Conservation (phyloP, 495 filamentous ascomycete genomes). For the Annulohypoxylon nitens region DNA sequence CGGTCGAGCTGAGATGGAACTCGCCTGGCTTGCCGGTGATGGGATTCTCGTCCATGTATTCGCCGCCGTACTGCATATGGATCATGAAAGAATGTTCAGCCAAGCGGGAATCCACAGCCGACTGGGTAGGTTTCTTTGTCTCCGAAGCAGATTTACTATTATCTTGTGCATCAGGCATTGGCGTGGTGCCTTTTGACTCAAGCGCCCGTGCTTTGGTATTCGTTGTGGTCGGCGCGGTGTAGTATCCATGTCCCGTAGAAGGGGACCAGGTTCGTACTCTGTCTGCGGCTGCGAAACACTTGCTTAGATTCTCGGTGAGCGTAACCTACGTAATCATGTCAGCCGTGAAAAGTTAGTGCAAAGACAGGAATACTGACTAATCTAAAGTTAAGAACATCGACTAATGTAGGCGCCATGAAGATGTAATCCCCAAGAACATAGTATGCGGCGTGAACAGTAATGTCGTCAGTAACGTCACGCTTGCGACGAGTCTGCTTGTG, state of each 20-base stretch:
- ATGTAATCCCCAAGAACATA: conserved; percentile 88
- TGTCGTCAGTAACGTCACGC: conserved; percentile 71
- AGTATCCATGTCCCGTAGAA: conserved; percentile 79
- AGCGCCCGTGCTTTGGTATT: conserved; percentile 49
- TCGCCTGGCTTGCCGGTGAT: conserved; percentile 86
- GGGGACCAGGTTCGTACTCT: conserved; percentile 79
- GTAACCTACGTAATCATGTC: conserved; percentile 46
- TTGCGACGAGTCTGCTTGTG: conserved; percentile 84
- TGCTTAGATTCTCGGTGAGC: conserved; percentile 77
- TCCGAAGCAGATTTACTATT: conserved; percentile 48
- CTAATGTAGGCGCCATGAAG: conserved; percentile 88
- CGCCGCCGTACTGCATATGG: conserved; percentile 73
- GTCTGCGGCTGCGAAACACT: conserved; percentile 68
- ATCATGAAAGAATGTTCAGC: conserved; percentile 77
- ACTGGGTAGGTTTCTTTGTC: conserved; percentile 52
- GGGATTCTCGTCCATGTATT: conserved; percentile 94
- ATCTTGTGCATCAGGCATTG: conserved; percentile 64
- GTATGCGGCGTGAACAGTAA: conserved; percentile 80
- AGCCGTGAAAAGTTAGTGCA: background rate
- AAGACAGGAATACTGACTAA: conserved; percentile 67
- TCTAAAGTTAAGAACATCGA: conserved; percentile 79
- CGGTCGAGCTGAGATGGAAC: conserved; percentile 80
- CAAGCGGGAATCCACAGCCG: conserved; percentile 63
- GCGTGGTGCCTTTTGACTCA: conserved; percentile 70
- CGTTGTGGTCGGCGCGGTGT: conserved; percentile 52